Percentiles rank a stretch among this genome's conserved stretches.
Conservation (phyloP, 495 filamentous ascomycete species). For the Aspergillus heteromorphus region DNA sequence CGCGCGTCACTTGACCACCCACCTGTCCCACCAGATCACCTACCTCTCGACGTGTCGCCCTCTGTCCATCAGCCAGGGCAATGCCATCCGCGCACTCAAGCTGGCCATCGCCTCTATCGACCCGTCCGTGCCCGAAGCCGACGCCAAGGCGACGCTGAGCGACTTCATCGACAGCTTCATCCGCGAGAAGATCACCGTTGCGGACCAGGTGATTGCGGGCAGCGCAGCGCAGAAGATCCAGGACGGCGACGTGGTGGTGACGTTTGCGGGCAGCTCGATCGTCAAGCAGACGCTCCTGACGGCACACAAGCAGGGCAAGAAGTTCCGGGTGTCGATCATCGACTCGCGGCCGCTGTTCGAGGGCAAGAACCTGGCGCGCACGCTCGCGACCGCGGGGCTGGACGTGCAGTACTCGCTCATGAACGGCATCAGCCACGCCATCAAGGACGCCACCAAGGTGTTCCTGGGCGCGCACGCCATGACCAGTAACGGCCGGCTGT, state of each 20-base stretch:
- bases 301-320: constrained; percentile 62
- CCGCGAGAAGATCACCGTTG: constrained; percentile 78
- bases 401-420: constrained; percentile 75
- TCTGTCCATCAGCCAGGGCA: constrained; percentile 90
- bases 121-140: constrained; percentile 68
- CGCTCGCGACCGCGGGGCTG: constrained; percentile 62
- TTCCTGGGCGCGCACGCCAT: constrained; percentile 86
- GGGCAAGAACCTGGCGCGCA: constrained; percentile 68
- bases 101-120: constrained; percentile 80
- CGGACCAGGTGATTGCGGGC: constrained; percentile 75
- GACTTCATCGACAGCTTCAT: constrained; percentile 86
- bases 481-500: constrained; percentile 84
- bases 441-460: constrained; percentile 71
- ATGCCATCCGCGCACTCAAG: constrained; percentile 92
- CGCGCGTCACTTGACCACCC: constrained; percentile 84
- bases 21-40: constrained; percentile 90
- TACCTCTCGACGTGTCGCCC: constrained; percentile 89
- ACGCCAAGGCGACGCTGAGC: constrained; percentile 70
- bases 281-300: constrained; percentile 72
- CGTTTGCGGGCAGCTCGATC: constrained; percentile 82
- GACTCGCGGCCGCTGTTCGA: constrained; percentile 78
- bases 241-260: constrained; percentile 76
- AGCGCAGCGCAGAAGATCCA: constrained; percentile 70
- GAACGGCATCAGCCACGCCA: constrained; percentile 64
- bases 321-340: constrained; percentile 78